Evolutionary conservation across 2,329 filamentous ascomycete species (phyloP), one percentile per base, ranked within the genome.

Genomic region (Fusarium verticillioides): DNA sequence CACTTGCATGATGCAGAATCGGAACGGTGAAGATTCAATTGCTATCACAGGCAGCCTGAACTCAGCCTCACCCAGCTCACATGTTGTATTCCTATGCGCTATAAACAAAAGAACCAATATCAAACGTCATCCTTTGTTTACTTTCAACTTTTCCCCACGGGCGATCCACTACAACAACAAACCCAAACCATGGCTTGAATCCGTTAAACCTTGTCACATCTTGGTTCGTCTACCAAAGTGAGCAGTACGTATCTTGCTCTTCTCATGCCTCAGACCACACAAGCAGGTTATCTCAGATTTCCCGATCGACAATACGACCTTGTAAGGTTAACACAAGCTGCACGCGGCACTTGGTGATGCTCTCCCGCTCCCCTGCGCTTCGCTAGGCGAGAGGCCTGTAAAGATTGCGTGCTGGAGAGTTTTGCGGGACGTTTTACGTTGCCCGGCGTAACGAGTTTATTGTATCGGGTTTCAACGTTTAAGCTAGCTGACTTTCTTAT

Each of bases 61-160:
- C n/a, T 32, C 23, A 42, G 42, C 37, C 34, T 60, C 54, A 49
- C 46, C 36, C 39, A 53, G 15, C 42, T 46, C 36, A 47, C 18
- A 49, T 43, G 56, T 9, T 47, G 63, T 66, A 42, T 39, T 63
- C 32, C 30, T 30, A 61, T 68, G 72, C 69, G 69, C 66, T 26
- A 73, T 75, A 70, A 74, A 73, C 63, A 74, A 73, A 68, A 44
- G 43, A 52, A 47, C 46, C 47, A 71, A 67, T 32, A 52, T 61
- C 57, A n/a, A 74, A 74, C 73, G 73, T 75, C 73, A 75, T 75
- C 69, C 52, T 73, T 75, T 75, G 73, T 75, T 75, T 75, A 75
- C 73, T 67, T 75, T 63, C 59, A 43, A 28, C n/a, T 34, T 36
- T 43, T 66, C 70, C 57, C 72, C 69, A 75, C 73, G 54, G 63